A percentile compares a stretch with the other conserved stretches of the same genome.
phyloP scores from a whole-genome alignment of 2,329 filamentous ascomycete genomes.

The Pyricularia pennisetigena region DNA sequence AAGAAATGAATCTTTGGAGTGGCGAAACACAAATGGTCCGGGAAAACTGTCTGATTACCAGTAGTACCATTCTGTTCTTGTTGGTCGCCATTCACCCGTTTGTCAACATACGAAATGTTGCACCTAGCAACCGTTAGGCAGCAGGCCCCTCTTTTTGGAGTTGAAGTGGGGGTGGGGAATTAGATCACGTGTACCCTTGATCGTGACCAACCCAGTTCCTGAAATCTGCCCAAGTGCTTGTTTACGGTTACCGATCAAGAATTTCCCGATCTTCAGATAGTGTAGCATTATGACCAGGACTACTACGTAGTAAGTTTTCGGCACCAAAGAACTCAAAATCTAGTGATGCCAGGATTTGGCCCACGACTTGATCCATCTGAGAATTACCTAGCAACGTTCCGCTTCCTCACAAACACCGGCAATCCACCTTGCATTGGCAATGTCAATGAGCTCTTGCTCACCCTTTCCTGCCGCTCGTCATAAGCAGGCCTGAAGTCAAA shows the following conservation, averaged over 20 bases:
- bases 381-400: background rate
- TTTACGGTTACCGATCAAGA: background rate
- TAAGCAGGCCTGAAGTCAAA: slow-evolving; percentile 41
- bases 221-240: too few relatives aligned
- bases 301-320: too few relatives aligned
- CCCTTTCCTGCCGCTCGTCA: slow-evolving; percentile 28
- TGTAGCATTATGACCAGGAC: background rate
- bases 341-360: background rate
- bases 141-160: background rate
- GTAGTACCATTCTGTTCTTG: background rate
- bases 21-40: background rate
- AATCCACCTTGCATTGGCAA: slow-evolving; percentile 54
- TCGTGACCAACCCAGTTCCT: background rate
- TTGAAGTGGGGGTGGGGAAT: background rate
- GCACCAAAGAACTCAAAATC: too few relatives aligned
- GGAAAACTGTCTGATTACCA: background rate
- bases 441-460: slow-evolving; percentile 51
- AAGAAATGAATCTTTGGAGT: background rate
- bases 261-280: background rate
- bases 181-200: background rate
- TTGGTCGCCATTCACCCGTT: background rate
- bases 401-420: slow-evolving; percentile 29
- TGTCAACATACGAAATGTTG: background rate
- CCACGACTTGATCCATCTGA: background rate
- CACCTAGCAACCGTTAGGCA: background rate